These are phyloP conservation scores for Termitomyces sp. DNA, from an alignment of 768 basidiomycete species.

Conservation along the genomic window DNA sequence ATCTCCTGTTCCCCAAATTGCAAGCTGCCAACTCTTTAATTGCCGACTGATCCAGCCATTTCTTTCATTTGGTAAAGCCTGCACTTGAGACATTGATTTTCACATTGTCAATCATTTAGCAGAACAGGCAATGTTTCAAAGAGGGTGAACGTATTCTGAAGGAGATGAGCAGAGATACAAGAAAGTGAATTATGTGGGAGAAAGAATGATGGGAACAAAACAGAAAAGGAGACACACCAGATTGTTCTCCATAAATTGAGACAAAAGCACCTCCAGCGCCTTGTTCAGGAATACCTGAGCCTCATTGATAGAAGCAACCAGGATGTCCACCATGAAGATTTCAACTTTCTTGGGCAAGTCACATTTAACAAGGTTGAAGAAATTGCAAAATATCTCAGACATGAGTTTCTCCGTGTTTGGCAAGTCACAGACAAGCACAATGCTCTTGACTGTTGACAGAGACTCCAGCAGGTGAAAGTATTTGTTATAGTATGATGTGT, in stretches of 20 bases:
- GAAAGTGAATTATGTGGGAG: not conserved
- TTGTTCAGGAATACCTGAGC: constrained; percentile 67
- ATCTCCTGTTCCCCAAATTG: too few relatives aligned
- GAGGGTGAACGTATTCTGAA: too few relatives aligned
- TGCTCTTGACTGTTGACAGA: constrained; percentile 89
- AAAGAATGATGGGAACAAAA: not conserved
- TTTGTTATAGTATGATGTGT: constrained; percentile 83
- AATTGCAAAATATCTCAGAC: constrained; percentile 73
- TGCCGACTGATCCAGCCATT: too few relatives aligned
- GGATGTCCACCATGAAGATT: constrained; percentile 82
- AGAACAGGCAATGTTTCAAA: too few relatives aligned
- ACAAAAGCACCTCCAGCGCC: constrained; percentile 75
- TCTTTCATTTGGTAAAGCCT: too few relatives aligned
- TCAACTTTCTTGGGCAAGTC: constrained; percentile 75
- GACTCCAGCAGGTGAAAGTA: constrained; percentile 95
- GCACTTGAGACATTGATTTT: too few relatives aligned
- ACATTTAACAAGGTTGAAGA: constrained; percentile 76
- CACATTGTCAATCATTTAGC: too few relatives aligned
- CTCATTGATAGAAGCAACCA: constrained; percentile 88
- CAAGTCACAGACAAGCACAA: constrained; percentile 90
- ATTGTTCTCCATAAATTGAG: constrained; percentile 80
- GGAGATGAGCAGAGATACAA: not conserved
- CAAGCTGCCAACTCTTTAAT: too few relatives aligned
- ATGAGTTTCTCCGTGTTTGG: constrained; percentile 83
- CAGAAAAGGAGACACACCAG: constrained; percentile 38